phyloP scores from a whole-genome alignment of 75 land plant genomes.

The Cunninghamia lanceolata region DNA sequence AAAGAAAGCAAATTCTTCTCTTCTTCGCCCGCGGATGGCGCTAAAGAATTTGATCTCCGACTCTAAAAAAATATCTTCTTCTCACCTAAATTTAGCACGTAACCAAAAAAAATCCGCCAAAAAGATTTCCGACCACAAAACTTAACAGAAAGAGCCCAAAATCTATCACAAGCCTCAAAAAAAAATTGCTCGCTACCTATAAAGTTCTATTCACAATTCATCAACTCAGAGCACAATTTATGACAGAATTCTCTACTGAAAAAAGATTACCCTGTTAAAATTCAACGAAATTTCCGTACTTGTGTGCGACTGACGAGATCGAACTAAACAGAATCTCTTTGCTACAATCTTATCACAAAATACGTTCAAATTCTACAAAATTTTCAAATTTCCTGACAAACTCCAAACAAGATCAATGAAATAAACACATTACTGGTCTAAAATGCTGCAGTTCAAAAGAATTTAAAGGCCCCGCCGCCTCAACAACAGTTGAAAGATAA shows the following conservation, averaged over 20 bases:
- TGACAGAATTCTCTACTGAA: neutral
- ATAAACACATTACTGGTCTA: neutral
- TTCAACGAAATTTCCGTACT: neutral
- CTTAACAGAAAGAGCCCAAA: neutral
- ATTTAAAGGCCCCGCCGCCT: neutral
- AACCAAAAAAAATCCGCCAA: neutral
- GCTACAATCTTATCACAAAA: neutral
- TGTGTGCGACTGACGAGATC: neutral
- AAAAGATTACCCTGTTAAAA: neutral
- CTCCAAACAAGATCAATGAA: neutral
- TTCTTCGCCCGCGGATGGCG: neutral
- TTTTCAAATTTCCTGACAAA: neutral
- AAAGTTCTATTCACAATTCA: neutral
- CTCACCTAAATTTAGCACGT: neutral
- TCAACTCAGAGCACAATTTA: neutral
- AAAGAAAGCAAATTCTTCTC: neutral
- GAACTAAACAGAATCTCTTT: neutral
- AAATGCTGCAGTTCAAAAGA: neutral
- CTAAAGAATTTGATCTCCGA: neutral
- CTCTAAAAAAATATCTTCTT: neutral
- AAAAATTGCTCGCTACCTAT: no score
- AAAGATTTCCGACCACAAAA: neutral
- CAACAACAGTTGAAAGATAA: neutral
- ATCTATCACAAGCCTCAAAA: neutral
- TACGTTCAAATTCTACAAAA: neutral